A percentile compares a stretch with the other conserved stretches of the same genome.
Evolutionary conservation across 1,139 yeast genomes (phyloP).

Genomic region (Suhomyces wounanorum): DNA sequence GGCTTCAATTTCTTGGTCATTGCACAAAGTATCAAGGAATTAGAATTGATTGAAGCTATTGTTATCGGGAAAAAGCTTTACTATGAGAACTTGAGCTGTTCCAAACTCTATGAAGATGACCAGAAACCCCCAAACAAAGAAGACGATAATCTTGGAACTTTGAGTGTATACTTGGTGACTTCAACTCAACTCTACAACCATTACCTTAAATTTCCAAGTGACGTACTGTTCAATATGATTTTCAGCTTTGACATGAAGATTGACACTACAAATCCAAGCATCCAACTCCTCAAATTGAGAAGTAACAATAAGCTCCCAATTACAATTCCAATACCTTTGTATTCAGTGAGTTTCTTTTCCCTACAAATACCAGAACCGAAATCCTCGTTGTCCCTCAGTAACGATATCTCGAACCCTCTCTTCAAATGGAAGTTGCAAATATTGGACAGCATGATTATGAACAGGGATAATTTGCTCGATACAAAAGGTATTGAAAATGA

Average conservation of each 20-base stretch:
- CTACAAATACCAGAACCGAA: slow-evolving; percentile 31
- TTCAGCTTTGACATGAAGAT: slow-evolving; percentile 61
- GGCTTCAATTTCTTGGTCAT: slow-evolving; percentile 49
- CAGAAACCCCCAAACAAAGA: slow-evolving; percentile 14
- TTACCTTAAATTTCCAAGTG: slow-evolving; percentile 28
- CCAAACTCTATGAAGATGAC: slow-evolving; percentile 53
- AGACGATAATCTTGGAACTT: slow-evolving; percentile 10
- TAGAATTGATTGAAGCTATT: slow-evolving; percentile 69
- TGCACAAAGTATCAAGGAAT: slow-evolving; percentile 63
- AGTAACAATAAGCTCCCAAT: slow-evolving; percentile 30
- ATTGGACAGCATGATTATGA: slow-evolving; percentile 34
- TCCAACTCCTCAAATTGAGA: slow-evolving; percentile 35
- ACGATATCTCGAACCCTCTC: slow-evolving; percentile 24
- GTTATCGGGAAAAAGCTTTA: slow-evolving; percentile 60
- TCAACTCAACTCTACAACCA: slow-evolving; percentile 44
- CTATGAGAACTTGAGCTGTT: slow-evolving; percentile 62
- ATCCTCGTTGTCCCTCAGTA: slow-evolving; percentile 19
- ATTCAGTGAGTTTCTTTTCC: slow-evolving; percentile 40
- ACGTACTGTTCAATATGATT: slow-evolving; percentile 42
- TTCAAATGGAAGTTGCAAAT: slow-evolving; percentile 37
- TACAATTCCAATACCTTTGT: slow-evolving; percentile 41
- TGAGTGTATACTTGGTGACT: slow-evolving; percentile 37
- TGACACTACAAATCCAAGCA: slow-evolving; percentile 44
- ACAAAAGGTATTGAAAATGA: slow-evolving; percentile 19
- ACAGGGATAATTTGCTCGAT: slow-evolving; percentile 27